Conservation (phyloP, 768 basidiomycete genomes). For the Daedalea quercina region DNA sequence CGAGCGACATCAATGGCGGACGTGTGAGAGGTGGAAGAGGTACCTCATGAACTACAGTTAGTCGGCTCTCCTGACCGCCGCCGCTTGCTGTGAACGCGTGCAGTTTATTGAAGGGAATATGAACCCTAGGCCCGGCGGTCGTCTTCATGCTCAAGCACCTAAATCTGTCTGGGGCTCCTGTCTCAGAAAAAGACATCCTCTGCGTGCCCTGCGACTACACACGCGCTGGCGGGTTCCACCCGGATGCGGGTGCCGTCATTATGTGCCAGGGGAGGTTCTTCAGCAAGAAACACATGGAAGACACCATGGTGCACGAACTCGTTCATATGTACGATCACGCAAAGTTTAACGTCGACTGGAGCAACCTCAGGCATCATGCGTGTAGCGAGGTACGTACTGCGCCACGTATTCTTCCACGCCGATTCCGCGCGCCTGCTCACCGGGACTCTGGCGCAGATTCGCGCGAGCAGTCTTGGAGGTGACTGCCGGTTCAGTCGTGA, state of each 20-base stretch:
- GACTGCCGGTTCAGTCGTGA: constrained; percentile 89
- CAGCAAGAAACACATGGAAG: constrained; percentile 83
- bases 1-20: constrained; percentile 33
- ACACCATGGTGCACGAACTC: constrained; percentile 89
- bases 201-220: constrained; percentile 79
- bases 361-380: constrained; percentile 86
- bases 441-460: constrained; percentile 52
- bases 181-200: constrained; percentile 66
- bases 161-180: constrained; percentile 62
- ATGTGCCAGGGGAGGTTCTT: constrained; percentile 83
- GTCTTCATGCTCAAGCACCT: constrained; percentile 92
- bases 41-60: constrained; percentile 41
- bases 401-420: background rate
- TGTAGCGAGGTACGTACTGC: constrained; percentile 82
- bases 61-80: constrained; percentile 14
- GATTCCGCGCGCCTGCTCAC: background rate
- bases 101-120: constrained; percentile 1
- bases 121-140: constrained; percentile 64
- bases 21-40: constrained; percentile 46
- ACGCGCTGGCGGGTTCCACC: constrained; percentile 75
- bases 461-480: constrained; percentile 89
- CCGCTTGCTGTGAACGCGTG: too few species aligned
- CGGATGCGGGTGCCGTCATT: constrained; percentile 70
- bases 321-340: constrained; percentile 95
- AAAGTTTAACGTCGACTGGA: constrained; percentile 91